Conservation (phyloP, 1,284 basidiomycete species). For the Malassezia caprae region DNA sequence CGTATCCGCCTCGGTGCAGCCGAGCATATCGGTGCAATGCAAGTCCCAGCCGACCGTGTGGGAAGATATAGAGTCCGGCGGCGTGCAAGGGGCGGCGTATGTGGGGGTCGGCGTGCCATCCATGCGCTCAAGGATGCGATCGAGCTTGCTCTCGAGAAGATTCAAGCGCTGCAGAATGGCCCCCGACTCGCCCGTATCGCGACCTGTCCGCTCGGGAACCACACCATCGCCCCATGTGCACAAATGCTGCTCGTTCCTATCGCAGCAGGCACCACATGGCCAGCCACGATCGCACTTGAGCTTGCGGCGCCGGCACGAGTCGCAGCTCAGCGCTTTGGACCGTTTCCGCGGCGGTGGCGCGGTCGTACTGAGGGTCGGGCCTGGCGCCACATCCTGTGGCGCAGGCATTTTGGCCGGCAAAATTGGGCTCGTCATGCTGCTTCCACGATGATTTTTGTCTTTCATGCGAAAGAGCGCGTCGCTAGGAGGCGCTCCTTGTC, state of each 20-base stretch:
- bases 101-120: conserved; percentile 11
- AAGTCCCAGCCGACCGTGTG: neutral
- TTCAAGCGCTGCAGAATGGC: conserved; percentile 26
- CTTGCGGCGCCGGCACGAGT: conserved; percentile 34
- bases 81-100: neutral
- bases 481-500: neutral
- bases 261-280: conserved; percentile 44
- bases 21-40: neutral
- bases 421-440: too few species aligned
- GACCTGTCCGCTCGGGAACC: conserved; percentile 26
- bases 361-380: too few species aligned
- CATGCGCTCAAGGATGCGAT: conserved; percentile 22
- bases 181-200: conserved; percentile 21
- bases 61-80: neutral
- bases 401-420: too few species aligned
- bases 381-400: neutral
- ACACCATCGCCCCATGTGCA: conserved; percentile 40
- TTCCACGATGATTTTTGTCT: too few species aligned
- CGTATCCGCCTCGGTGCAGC: conserved; percentile 5
- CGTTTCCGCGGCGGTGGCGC: conserved; percentile 20
- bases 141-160: conserved; percentile 29
- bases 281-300: conserved; percentile 40
- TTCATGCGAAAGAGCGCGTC: too few species aligned
- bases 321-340: conserved; percentile 38
- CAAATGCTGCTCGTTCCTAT: conserved; percentile 36